Evolutionary conservation across 129 eudicot genomes (phyloP), one percentile per base, ranked within the genome.

Genomic region (Chrysanthemum makinoi): DNA sequence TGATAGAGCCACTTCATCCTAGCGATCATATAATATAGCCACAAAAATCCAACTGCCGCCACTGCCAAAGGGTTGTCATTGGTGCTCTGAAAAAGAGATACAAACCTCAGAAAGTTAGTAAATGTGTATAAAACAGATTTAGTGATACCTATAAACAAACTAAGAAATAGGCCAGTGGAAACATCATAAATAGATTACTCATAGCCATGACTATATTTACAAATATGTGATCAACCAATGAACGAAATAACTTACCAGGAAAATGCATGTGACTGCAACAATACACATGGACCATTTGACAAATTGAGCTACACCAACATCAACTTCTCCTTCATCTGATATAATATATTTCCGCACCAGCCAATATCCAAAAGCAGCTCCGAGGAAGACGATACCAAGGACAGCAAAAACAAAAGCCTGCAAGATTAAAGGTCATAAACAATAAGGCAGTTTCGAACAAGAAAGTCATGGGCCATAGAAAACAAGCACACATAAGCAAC

Each of bases 301-400:
- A 72, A 93, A 93, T 63, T 83, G 88, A 67, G 95, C 96, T n/a
- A 93, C 73, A 3, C 95, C 96, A 82, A 73, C 84, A 70, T 93
- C 88, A 43, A 93, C 95, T 30, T 81, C 82, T 66, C 96, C 96
- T 68, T 89, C 96, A 47, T 93, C 84, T 49, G 92, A 77, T 35
- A 93, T 82, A 30, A 87, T 85, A 75, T 77, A 89, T 61, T 76
- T 87, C 19, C 98, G 88, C 22, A 89, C 95, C 65, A 93, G 79
- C 91, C 90, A 93, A 67, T 80, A 89, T 26, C 98, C 98, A 56
- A 89, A 74, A 65, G 81, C 95, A 63, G 96, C 96, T 76, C 98
- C 96, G 33, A 88, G 81, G 58, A 93, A 82, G 30, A 77, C 68
- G 46, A 93, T 85, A 24, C 77, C 77, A 65, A 93, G 82, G 26